Conservation (phyloP, 2,329 filamentous ascomycete species). For the Penicillium expansum region DNA sequence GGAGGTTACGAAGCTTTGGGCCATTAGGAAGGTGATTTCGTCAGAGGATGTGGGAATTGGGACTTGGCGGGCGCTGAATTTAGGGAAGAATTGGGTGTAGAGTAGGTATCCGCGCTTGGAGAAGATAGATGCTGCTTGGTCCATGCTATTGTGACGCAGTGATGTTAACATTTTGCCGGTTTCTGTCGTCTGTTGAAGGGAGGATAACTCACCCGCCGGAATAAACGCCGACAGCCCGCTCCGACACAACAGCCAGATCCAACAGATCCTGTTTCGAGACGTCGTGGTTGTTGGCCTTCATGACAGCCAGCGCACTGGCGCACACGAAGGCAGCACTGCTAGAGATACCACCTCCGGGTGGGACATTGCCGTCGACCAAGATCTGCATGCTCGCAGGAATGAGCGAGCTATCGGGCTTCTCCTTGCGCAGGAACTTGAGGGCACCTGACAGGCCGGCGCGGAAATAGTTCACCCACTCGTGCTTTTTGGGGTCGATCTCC, state of each 20-base stretch:
- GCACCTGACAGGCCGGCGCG: constrained; percentile 85
- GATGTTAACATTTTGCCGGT: not conserved
- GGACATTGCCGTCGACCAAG: constrained; percentile 86
- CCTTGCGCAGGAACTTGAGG: constrained; percentile 67
- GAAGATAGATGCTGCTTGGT: constrained; percentile 94
- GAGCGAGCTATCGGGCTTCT: constrained; percentile 62
- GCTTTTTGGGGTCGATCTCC: constrained; percentile 78
- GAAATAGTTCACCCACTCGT: constrained; percentile 99
- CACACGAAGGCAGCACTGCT: constrained; percentile 94
- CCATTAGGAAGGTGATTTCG: constrained; percentile 86
- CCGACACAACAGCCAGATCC: constrained; percentile 90
- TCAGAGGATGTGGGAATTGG: constrained; percentile 77
- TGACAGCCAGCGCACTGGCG: constrained; percentile 80
- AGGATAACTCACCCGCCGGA: constrained; percentile 70
- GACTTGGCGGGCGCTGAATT: constrained; percentile 71
- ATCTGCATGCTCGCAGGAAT: constrained; percentile 77
- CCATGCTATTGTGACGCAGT: constrained; percentile 62
- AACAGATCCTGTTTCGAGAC: constrained; percentile 91
- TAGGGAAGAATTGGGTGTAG: constrained; percentile 84
- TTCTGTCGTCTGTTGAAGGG: not conserved
- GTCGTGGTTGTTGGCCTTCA: constrained; percentile 77
- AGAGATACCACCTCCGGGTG: constrained; percentile 85
- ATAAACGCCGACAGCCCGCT: constrained; percentile 92
- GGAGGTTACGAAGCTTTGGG: constrained; percentile 88
- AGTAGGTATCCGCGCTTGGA: constrained; percentile 80